Evolutionary conservation across 768 basidiomycete genomes (phyloP), one percentile per base, ranked within the genome.

Genomic region (Panaeolus papilionaceus): DNA sequence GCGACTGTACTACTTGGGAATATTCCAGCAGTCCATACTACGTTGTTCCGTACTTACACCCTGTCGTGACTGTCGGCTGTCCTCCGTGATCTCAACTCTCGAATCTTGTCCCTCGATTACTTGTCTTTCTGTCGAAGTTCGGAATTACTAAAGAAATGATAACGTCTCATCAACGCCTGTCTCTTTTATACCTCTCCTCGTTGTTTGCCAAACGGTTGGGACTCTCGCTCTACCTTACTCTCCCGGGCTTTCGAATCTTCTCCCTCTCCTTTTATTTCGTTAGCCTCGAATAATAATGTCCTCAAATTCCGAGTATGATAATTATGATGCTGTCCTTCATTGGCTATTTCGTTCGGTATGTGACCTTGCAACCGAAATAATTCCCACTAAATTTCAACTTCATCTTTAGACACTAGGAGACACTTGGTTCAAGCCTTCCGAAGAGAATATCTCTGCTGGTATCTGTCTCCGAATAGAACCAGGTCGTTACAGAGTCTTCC

Each of bases 341-440:
- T 91, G 90, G 76, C 87, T 94, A 67, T 94, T 93, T 81, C 89
- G 86, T 75, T 87, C 88, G 66, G 92, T 91, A 69, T 10, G 86
- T 77, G 16, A 42, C 65, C 62, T 44, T 63, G 70, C 67, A 64
- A 68, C 40, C 26, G 20, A 7, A 3, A 44, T 45, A 39, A 47
- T 58, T 51, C 49, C 33, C 54, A 58, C 54, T 58, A 28, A 33
- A 14, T 16, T 58, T 11, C 11, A 58, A 58, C 47, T 26, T 33
- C 14, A 49, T 63, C 28, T 44, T 58, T 72, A 93, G 91, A 93
- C 92, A 0, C 91, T 92, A 74, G 88, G 89, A 2, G 92, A 93
- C 67, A 89, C 92, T 7, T 94, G 92, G 92, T 93, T 94, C 78
- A 94, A 93, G 73, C 92, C 92, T 3, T 87, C 92, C 0, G 90